These are phyloP conservation scores for Apocynum venetum DNA, from an alignment of 257 asterid genomes.

Conservation along the genomic window DNA sequence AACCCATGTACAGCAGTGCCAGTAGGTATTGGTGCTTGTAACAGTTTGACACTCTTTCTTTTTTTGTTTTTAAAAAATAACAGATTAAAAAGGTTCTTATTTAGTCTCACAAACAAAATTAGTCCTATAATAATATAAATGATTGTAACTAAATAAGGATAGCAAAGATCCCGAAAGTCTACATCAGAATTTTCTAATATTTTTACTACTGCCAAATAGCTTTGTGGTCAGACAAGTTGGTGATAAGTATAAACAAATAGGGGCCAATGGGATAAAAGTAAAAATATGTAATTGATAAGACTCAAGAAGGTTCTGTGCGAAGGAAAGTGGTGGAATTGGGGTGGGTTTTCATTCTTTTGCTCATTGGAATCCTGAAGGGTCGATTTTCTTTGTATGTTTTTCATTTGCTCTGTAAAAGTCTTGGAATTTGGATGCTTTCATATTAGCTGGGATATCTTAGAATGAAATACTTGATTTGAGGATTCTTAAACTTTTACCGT, in stretches of 20 bases:
- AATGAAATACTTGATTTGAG: not conserved
- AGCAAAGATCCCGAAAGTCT: too few species aligned
- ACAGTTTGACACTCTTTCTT: too few species aligned
- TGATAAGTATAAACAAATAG: not conserved
- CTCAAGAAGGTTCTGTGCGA: constrained; percentile 25
- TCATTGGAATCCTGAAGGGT: constrained; percentile 25
- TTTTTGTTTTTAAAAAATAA: too few species aligned
- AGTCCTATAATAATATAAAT: too few species aligned
- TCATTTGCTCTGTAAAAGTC: constrained; percentile 10
- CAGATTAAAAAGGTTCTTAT: too few species aligned
- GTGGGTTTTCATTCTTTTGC: constrained; percentile 27
- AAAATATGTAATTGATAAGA: constrained; percentile 6
- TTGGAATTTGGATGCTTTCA: constrained; percentile 30
- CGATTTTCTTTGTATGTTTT: constrained; percentile 21
- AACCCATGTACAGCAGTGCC: too few species aligned
- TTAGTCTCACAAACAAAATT: too few species aligned
- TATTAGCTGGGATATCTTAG: constrained; percentile 3
- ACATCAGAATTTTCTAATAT: too few species aligned
- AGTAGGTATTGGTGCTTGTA: too few species aligned
- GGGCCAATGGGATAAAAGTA: constrained; percentile 8
- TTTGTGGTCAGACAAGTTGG: constrained; percentile 21
- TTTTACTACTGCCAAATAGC: not conserved
- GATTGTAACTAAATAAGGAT: too few species aligned
- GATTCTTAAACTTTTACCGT: constrained; percentile 2
- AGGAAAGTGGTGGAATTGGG: constrained; percentile 15